Base-by-base conservation (phyloP, 345 rosid genomes). In the Linum lewisii region DNA sequence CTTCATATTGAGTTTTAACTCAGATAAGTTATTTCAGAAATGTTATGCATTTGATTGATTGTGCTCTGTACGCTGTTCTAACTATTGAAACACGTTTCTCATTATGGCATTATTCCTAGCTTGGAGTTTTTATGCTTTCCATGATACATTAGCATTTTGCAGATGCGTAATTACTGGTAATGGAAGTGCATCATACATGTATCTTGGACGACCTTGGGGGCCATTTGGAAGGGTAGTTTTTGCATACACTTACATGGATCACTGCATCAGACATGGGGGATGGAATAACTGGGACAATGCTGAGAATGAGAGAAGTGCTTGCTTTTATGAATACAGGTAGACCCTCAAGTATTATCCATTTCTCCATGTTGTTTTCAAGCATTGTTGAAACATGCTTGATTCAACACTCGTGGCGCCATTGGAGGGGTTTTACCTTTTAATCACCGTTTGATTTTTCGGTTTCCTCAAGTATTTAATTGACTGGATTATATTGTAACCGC, bases 191-290 rank as follows among this genome's bases (percentile, higher is more conserved):
- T 80, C 81, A 60, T 87, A 85, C 66, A 32, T 62, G 49, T 63
- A 82, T 76, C 96, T 89, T 1, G 97, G 97, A 69, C 81, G 97
- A 20, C 99, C 97, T 51, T 87, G 95, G 97, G 97, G 96, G 72
- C 97, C 94, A 24, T 87, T 93, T 20, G 95, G 95, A 70, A 85
- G 97, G 61, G 99, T 85, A 63, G 89, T 93, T 9, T 80, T 81
- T 73, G 93, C 89, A 18, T 79, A 82, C 69, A 86, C 91, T 13
- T 84, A 74, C 63, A 82, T 93, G 90, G 99, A 87, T 76, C 80
- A 80, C 0, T 84, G 96, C 54, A 72, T 89, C 67, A 85, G 62
- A 63, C 76, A 74, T 10, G 72, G 47, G 0, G 97, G 99, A 26
- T 93, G 99, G 99, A 62, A 89, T 68, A 93, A 89, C 63, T 93